These are phyloP conservation scores for Clavariopsis aquatica DNA, from an alignment of 495 filamentous ascomycete genomes.

Conservation along the genomic window DNA sequence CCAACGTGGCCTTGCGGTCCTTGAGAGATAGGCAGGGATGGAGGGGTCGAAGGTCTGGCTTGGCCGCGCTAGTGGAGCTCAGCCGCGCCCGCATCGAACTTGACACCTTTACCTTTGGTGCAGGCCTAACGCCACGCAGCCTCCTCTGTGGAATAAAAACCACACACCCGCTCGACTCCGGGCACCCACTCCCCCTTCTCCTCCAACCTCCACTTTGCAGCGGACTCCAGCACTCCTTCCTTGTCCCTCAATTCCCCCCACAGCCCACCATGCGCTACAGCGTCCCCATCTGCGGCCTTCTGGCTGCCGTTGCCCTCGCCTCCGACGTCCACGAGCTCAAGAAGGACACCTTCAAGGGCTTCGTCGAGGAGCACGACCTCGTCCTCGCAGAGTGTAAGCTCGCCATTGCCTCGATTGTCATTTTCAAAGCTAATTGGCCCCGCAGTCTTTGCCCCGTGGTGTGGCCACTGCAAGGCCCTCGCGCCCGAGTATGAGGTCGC, in stretches of 20 bases:
- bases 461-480: constrained; percentile 80
- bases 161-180: background rate
- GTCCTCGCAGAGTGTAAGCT: constrained; percentile 73
- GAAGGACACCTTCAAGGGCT: constrained; percentile 80
- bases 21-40: background rate
- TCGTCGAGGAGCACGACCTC: constrained; percentile 80
- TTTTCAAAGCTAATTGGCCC: constrained; percentile 20
- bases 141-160: constrained; percentile 1
- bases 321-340: constrained; percentile 84
- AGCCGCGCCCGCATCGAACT: background rate
- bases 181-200: background rate
- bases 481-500: constrained; percentile 87
- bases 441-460: constrained; percentile 71
- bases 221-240: constrained; percentile 1
- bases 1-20: background rate
- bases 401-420: background rate
- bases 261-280: constrained; percentile 40
- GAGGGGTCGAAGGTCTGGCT: background rate
- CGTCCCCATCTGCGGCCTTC: constrained; percentile 42
- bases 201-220: background rate
- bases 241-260: constrained; percentile 1
- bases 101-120: constrained; percentile 12
- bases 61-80: background rate
- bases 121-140: background rate
- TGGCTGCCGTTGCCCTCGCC: constrained; percentile 63